Evolutionary conservation across 257 asterid species (phyloP), one percentile per base, ranked within the genome.

Genomic region (Craterostigma plantagineum): DNA sequence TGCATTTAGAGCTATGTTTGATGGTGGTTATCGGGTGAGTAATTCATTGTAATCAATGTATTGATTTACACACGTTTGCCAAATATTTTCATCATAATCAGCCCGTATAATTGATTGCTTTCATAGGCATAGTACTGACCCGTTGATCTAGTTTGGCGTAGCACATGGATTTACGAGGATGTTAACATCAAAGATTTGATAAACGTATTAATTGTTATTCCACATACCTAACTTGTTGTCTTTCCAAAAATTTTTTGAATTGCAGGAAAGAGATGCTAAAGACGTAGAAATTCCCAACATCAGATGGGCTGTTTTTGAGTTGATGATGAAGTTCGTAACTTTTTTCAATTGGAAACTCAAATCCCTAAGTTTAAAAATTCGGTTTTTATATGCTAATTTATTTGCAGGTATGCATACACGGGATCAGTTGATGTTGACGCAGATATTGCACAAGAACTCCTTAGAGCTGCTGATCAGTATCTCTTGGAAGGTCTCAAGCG

Each of bases 1-100:
- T 73, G 95, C 97, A 53, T 86, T 86, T 63, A 72, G 95, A 44
- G 97, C 93, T 52, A 86, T 86, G 97, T 86, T 86, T 51, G 97
- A 86, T 66, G 97, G 97, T 48, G 95, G 95, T 59, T 86, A 81
- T 63, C 78, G 97, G 93, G 97, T 86, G 55, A 68, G 96, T 53
- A 40, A 7, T 23, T 8, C 8, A 1, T 36, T 36, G 11, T 36
- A 9, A 36, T 8, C 4, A 36, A 36, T 12, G 40, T 8, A 12
- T 36, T 36, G 1, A 8, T 10, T 23, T 23, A 23, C 30, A 23
- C 30, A 2, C 30, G 6, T 23, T 23, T 23, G 30, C 30, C 30
- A 23, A n/a, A 23, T 23, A 23, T 23, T 2, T 23, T 23, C 30
- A 6, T 23, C 30, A 23, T 23, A 23, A 2, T 23, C 6, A 6